Evolutionary conservation across 2,329 filamentous ascomycete species (phyloP).

Genomic region (Macrophomina phaseolina): DNA sequence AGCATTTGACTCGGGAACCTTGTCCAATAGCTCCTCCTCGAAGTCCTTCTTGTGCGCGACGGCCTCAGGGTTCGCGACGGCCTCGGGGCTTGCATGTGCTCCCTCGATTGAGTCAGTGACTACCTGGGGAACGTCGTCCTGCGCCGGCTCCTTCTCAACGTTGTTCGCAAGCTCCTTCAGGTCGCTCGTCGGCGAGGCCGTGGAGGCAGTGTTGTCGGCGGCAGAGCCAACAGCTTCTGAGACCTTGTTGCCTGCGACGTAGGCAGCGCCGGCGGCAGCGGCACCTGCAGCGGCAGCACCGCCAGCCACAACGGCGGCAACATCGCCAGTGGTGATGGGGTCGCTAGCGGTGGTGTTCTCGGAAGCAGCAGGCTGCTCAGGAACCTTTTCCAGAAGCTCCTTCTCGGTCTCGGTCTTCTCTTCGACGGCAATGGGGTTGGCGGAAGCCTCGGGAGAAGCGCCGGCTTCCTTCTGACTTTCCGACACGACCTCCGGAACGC

Average conservation of each 20-base stretch:
- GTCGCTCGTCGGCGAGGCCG: slow-evolving; percentile 13
- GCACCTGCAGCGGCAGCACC: slow-evolving; percentile 48
- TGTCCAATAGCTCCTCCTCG: slow-evolving; percentile 74
- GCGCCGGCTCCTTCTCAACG: neutral
- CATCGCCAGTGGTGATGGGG: slow-evolving; percentile 47
- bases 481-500: slow-evolving; percentile 66
- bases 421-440: slow-evolving; percentile 66
- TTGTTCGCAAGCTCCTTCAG: slow-evolving; percentile 19
- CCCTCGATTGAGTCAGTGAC: slow-evolving; percentile 50
- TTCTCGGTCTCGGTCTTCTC: slow-evolving; percentile 75
- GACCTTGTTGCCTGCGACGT: slow-evolving; percentile 44
- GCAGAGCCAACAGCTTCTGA: slow-evolving; percentile 35
- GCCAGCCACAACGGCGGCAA: slow-evolving; percentile 53
- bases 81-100: slow-evolving; percentile 70
- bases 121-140: slow-evolving; percentile 21
- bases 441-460: slow-evolving; percentile 70
- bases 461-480: slow-evolving; percentile 73
- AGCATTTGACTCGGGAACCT: slow-evolving; percentile 55
- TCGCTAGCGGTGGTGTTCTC: slow-evolving; percentile 51
- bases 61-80: slow-evolving; percentile 69
- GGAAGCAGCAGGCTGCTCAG: slow-evolving; percentile 61
- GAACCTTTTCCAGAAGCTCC: slow-evolving; percentile 71
- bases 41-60: slow-evolving; percentile 77
- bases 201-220: slow-evolving; percentile 32
- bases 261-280: slow-evolving; percentile 48